A percentile compares a stretch with the other conserved stretches of the same genome.
phyloP scores from a whole-genome alignment of 1,284 basidiomycete genomes.

The Papiliotrema terrestris region DNA sequence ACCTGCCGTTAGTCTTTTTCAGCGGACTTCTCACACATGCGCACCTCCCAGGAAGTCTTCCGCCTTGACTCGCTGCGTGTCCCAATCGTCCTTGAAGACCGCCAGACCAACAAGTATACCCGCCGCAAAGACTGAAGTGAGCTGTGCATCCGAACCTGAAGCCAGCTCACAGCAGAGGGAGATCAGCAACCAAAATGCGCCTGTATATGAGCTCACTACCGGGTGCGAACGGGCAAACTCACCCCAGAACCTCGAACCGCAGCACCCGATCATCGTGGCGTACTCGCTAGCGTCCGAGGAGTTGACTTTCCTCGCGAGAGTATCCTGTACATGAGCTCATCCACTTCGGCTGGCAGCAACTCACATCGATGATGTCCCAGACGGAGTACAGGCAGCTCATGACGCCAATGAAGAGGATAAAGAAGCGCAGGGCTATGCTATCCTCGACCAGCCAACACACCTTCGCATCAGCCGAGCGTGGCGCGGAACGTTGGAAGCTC shows the following conservation, averaged over 20 bases:
- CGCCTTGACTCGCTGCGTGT: constrained; percentile 33
- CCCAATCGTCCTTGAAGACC: constrained; percentile 67
- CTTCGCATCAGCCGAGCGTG: constrained; percentile 15
- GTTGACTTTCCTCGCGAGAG: constrained; percentile 84
- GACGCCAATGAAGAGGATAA: constrained; percentile 91
- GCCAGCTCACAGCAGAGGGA: constrained; percentile 59
- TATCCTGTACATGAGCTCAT: constrained; percentile 55
- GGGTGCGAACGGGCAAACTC: constrained; percentile 13
- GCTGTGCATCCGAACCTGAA: background rate
- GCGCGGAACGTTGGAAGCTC: constrained; percentile 5
- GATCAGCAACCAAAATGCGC: constrained; percentile 82
- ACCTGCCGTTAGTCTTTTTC: constrained; percentile 5
- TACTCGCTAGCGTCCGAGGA: constrained; percentile 87
- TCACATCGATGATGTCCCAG: constrained; percentile 77
- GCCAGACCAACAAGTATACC: constrained; percentile 79
- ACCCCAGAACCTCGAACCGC: constrained; percentile 53
- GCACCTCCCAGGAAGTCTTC: constrained; percentile 42
- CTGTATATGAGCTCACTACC: constrained; percentile 61
- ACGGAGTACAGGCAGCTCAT: constrained; percentile 79
- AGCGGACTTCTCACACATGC: constrained; percentile 1
- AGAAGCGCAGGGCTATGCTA: constrained; percentile 54
- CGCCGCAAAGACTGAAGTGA: constrained; percentile 61
- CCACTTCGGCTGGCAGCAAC: background rate
- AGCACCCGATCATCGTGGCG: constrained; percentile 73
- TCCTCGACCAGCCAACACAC: constrained; percentile 81